Evolutionary conservation across 139 green algal species (phyloP).

Genomic region (Medakamo hakoo): DNA sequence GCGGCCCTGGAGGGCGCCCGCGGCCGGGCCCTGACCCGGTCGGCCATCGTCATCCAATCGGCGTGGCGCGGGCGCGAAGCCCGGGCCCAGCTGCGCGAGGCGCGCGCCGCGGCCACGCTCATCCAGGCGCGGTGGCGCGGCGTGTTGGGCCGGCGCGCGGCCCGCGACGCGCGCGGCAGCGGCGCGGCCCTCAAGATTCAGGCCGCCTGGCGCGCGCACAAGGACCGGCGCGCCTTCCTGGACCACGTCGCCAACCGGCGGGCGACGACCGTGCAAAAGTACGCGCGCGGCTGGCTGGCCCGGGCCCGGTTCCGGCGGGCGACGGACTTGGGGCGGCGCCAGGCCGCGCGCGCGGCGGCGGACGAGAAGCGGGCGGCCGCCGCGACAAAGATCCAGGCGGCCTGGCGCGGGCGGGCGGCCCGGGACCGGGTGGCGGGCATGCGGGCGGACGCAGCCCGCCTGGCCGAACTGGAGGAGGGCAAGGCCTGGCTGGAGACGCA

Average conservation of each 20-base stretch:
- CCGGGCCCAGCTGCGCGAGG: slow-evolving; percentile 6
- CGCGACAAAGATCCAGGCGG: slow-evolving; percentile 23
- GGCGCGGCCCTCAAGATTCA: slow-evolving; percentile 26
- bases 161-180: not conserved
- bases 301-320: slow-evolving; percentile 21
- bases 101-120: slow-evolving; percentile 3
- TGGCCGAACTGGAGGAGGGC: not conserved
- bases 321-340: slow-evolving; percentile 21
- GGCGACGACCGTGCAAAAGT: slow-evolving; percentile 25
- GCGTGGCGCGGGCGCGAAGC: slow-evolving; percentile 12
- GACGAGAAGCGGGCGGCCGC: slow-evolving; percentile 4
- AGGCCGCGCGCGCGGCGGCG: slow-evolving; percentile 10
- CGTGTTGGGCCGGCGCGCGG: slow-evolving; percentile 5
- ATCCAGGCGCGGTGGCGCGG: slow-evolving; percentile 37
- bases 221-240: slow-evolving; percentile 5
- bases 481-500: not conserved
- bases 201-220: slow-evolving; percentile 20
- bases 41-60: slow-evolving; percentile 28
- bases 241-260: slow-evolving; percentile 9
- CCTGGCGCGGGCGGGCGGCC: slow-evolving; percentile 13
- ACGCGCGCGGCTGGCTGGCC: slow-evolving; percentile 17
- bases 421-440: slow-evolving; percentile 9
- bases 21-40: slow-evolving; percentile 11
- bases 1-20: slow-evolving; percentile 32
- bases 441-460: slow-evolving; percentile 10